Percentiles rank a stretch among this genome's conserved stretches.
Evolutionary conservation across 768 basidiomycete genomes (phyloP).

Genomic region (Fomitopsis serialis): DNA sequence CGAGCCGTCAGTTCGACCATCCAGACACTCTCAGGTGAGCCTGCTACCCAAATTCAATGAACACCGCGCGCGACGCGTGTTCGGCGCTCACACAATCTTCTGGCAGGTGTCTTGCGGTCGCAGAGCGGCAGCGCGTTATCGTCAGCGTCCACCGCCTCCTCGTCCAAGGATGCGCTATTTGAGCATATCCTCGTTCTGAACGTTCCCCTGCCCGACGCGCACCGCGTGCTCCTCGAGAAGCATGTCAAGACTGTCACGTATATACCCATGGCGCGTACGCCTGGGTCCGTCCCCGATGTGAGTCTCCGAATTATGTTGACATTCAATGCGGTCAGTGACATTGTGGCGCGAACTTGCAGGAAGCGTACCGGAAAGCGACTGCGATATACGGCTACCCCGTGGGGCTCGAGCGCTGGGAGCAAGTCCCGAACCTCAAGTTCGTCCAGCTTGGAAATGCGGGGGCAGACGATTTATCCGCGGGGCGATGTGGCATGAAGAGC

Average conservation of each 20-base stretch:
- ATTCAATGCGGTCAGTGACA: not conserved
- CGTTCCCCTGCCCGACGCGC: not conserved
- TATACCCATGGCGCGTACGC: not conserved
- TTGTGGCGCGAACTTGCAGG: not conserved
- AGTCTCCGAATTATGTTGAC: not conserved
- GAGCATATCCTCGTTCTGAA: not conserved
- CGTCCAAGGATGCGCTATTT: too few relatives aligned
- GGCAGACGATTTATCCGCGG: not conserved
- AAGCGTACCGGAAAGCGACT: not conserved
- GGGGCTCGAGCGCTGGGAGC: not conserved
- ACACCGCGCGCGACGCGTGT: too few relatives aligned
- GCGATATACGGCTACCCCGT: slow-evolving; percentile 5
- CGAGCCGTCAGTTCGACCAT: too few relatives aligned
- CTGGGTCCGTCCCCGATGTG: not conserved
- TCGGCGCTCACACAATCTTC: too few relatives aligned
- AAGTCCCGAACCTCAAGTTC: slow-evolving; percentile 8
- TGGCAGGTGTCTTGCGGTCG: too few relatives aligned
- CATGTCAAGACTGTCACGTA: slow-evolving; percentile 1
- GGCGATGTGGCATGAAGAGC: slow-evolving; percentile 5
- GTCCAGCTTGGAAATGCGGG: slow-evolving; percentile 12
- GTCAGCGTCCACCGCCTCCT: too few relatives aligned
- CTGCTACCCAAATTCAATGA: too few relatives aligned
- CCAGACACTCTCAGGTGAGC: too few relatives aligned
- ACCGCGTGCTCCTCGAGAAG: slow-evolving; percentile 2
- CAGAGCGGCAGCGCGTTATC: too few relatives aligned